phyloP scores from a whole-genome alignment of 1,284 basidiomycete genomes.

The Ganoderma boninense region DNA sequence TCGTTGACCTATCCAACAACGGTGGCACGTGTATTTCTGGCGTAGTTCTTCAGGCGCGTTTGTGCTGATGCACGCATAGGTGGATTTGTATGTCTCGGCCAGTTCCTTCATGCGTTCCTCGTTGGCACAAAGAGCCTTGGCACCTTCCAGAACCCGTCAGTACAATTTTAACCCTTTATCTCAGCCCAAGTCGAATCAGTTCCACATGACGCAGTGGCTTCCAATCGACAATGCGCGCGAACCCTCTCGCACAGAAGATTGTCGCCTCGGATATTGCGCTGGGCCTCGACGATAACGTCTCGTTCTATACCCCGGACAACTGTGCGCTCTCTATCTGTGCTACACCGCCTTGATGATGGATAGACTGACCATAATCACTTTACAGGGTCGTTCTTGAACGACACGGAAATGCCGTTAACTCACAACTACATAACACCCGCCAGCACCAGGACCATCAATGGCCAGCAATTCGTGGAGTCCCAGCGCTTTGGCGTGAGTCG shows the following conservation, averaged over 20 bases:
- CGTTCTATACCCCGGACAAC: slow-evolving; percentile 59
- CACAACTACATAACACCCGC: slow-evolving; percentile 62
- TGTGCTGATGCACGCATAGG: slow-evolving; percentile 43
- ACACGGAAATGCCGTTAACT: slow-evolving; percentile 51
- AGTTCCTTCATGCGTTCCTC: slow-evolving; percentile 66
- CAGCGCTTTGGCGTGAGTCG: slow-evolving; percentile 62
- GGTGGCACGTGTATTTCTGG: slow-evolving; percentile 48
- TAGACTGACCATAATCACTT: neutral
- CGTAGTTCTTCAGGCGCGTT: neutral
- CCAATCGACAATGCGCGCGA: slow-evolving; percentile 59
- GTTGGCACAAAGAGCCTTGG: slow-evolving; percentile 50
- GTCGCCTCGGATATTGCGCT: slow-evolving; percentile 57
- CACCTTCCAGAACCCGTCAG: slow-evolving; percentile 56
- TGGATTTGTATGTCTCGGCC: slow-evolving; percentile 67
- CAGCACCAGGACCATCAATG: slow-evolving; percentile 55
- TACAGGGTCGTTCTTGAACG: slow-evolving; percentile 60
- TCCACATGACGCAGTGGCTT: slow-evolving; percentile 51
- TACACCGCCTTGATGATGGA: neutral
- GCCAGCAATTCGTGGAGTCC: slow-evolving; percentile 56
- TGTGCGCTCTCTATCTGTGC: slow-evolving; percentile 43
- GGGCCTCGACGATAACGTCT: slow-evolving; percentile 44
- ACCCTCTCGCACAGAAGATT: slow-evolving; percentile 64
- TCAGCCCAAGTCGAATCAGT: neutral
- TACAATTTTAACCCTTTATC: slow-evolving; percentile 29
- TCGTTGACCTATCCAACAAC: slow-evolving; percentile 71